Base-by-base conservation (phyloP, 108 stramenopile genomes). In the Schizochytrium sp. region DNA sequence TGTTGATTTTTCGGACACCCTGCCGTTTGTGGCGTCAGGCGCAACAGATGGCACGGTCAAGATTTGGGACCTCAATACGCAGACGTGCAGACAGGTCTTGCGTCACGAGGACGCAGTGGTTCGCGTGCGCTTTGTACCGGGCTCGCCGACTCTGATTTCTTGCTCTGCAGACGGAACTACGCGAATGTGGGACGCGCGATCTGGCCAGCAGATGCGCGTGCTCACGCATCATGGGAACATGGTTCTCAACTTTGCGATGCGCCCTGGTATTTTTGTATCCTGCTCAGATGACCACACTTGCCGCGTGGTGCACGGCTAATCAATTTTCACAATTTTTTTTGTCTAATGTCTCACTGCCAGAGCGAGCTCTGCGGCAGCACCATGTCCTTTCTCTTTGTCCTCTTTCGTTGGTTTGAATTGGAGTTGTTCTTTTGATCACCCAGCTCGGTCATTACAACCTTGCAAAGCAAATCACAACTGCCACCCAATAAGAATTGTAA, bases 141-240 rank as follows among this genome's bases (percentile, higher is more conserved):
- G 91, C 19, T 89, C 93, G 0, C 96, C 97, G 8, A 51, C 92
- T 25, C 92, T 98, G n/a, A 92, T 95, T 76, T 94, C 97, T 29
- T 88, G 93, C 18, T 93, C 94, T 16, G 93, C 95, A 5, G 96
- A 96, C 91, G 96, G 97, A 5, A 90, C 72, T 14, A 89, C 98
- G 19, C 92, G 96, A 18, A 58, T 95, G 25, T 99, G 97, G 97
- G 98, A 99, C 91, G 97, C 95, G 19, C 91, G 97, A 28, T 93
- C 90, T 83, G 98, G 98, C 12, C 92, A 48, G 29, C 87, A 94
- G 57, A 44, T 96, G 5, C 87, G 87, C 28, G 88, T 90, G 16
- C 87, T 97, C 72, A 95, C 97, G 8, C 96, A 96, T 14, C 96
- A 97, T 91, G 89, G 90, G 21, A 96, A 97, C 72, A 93, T 96